Evolutionary conservation across 1,284 basidiomycete genomes (phyloP), one percentile per base, ranked within the genome.

Genomic region (Prillingera fragicola): DNA sequence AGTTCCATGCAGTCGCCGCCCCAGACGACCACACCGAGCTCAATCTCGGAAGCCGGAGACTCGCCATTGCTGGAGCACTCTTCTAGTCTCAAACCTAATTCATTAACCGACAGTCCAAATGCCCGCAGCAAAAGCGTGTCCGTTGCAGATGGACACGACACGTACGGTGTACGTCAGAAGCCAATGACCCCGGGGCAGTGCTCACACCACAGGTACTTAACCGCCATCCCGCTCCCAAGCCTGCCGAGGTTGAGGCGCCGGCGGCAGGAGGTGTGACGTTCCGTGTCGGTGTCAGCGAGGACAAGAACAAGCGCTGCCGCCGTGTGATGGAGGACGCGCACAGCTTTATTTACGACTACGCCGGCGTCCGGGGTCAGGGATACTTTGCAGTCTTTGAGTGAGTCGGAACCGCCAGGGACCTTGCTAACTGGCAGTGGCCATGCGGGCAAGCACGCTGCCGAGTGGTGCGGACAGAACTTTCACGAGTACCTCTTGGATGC

Each of bases 301-400:
- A 96, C 72, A 64, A 73, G 35, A 80, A 80, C 58, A 88, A 85
- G 69, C 87, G 91, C 41, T 82, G 87, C 55, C 77, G 95, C 48
- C 77, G 94, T 52, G 88, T 85, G 26, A 98, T 98, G 95, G 95
- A 98, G 70, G 95, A 98, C 68, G 81, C 92, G 1, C 92, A 98
- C 69, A 88, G 89, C 24, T 96, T 96, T 62, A 80, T 97, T 42
- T 86, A 92, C 55, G 90, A 96, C 65, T 98, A 88, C 69, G 90
- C 83, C 21, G 81, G 83, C 26, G 77, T 98, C 12, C 80, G 83
- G 34, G 94, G 94, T 0, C 95, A 99, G 69, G 92, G 90, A 8
- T 97, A 95, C 75, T 97, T 95, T 66, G 91, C 91, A 10, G 83
- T 99, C 33, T 99, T 98, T 62, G 95, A 99, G 68, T 71, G 48